Percentiles rank a stretch among this genome's conserved stretches.
Conservation (phyloP, 2,329 filamentous ascomycete species). For the Botrytis deweyae region DNA sequence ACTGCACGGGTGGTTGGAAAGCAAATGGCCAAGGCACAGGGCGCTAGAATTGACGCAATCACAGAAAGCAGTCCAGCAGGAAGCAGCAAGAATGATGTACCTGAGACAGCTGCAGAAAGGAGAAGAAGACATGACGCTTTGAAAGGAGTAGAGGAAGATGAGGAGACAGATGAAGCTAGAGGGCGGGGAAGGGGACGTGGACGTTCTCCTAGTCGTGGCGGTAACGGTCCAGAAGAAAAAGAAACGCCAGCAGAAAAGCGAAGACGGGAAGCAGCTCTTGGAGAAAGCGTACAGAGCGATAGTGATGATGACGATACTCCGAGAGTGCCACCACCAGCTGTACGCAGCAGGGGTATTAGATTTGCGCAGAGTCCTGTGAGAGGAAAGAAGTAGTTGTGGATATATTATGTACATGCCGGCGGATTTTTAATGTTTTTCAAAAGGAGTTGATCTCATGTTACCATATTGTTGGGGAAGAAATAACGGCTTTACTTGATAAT, state of each 20-base stretch:
- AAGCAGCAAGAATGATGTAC: conserved; percentile 13
- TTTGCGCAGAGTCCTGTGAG: conserved; percentile 40
- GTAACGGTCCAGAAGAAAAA: conserved; percentile 10
- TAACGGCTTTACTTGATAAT: conserved; percentile 12
- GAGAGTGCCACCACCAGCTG: conserved; percentile 35
- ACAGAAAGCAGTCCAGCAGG: background rate
- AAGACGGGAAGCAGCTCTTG: conserved; percentile 71
- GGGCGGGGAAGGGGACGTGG: conserved; percentile 40
- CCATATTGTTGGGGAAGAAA: background rate
- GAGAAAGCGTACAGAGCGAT: conserved; percentile 46
- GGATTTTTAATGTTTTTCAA: background rate
- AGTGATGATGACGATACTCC: conserved; percentile 38
- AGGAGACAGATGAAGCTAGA: conserved; percentile 33
- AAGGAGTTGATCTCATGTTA: background rate
- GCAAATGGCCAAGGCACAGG: conserved; percentile 28
- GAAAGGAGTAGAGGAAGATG: conserved; percentile 45
- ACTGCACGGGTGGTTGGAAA: conserved; percentile 28
- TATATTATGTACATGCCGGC: background rate
- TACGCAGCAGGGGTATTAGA: conserved; percentile 36
- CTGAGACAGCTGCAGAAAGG: conserved; percentile 49
- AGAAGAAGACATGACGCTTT: conserved; percentile 60
- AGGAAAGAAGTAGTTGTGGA: conserved; percentile 19
- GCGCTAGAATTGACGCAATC: conserved; percentile 21
- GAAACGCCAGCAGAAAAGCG: conserved; percentile 76
- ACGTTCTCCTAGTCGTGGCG: conserved; percentile 42